Evolutionary conservation across 2,329 filamentous ascomycete genomes (phyloP).

Genomic region (Domatiomyces catenatus): DNA sequence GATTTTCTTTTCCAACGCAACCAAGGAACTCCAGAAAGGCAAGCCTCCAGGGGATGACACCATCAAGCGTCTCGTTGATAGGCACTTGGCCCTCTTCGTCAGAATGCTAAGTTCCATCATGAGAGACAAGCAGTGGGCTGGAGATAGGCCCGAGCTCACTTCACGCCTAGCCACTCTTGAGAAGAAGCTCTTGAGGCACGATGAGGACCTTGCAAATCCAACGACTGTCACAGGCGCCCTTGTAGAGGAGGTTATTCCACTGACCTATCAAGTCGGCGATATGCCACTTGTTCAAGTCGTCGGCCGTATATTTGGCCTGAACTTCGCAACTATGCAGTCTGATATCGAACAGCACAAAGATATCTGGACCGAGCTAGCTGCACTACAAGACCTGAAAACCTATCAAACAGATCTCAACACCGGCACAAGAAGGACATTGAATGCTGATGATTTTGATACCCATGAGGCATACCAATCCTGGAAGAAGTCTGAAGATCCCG

Average conservation of each 20-base stretch:
- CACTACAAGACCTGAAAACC: slow-evolving; percentile 76
- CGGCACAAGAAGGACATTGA: slow-evolving; percentile 59
- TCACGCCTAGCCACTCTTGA: slow-evolving; percentile 66
- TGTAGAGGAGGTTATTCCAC: slow-evolving; percentile 65
- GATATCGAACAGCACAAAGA: slow-evolving; percentile 72
- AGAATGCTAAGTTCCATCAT: slow-evolving; percentile 67
- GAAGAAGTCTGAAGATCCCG: slow-evolving; percentile 77
- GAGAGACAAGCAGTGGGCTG: slow-evolving; percentile 68
- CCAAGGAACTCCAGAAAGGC: slow-evolving; percentile 71
- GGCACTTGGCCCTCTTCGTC: slow-evolving; percentile 88
- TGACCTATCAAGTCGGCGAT: slow-evolving; percentile 87
- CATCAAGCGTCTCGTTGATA: slow-evolving; percentile 84
- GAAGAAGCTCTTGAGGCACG: slow-evolving; percentile 83
- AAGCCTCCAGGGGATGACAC: slow-evolving; percentile 64
- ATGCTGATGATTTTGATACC: slow-evolving; percentile 72
- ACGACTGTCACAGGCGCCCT: slow-evolving; percentile 42
- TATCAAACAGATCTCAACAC: slow-evolving; percentile 83
- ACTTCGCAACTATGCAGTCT: slow-evolving; percentile 62
- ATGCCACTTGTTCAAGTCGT: slow-evolving; percentile 89
- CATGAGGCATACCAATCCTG: slow-evolving; percentile 79
- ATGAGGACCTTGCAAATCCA: slow-evolving; percentile 65
- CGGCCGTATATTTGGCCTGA: slow-evolving; percentile 68
- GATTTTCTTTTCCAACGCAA: slow-evolving; percentile 91
- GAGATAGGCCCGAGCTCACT: slow-evolving; percentile 72
- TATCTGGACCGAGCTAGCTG: slow-evolving; percentile 81